These are phyloP conservation scores for Nemophila menziesii DNA, from an alignment of 257 asterid genomes.

Conservation along the genomic window DNA sequence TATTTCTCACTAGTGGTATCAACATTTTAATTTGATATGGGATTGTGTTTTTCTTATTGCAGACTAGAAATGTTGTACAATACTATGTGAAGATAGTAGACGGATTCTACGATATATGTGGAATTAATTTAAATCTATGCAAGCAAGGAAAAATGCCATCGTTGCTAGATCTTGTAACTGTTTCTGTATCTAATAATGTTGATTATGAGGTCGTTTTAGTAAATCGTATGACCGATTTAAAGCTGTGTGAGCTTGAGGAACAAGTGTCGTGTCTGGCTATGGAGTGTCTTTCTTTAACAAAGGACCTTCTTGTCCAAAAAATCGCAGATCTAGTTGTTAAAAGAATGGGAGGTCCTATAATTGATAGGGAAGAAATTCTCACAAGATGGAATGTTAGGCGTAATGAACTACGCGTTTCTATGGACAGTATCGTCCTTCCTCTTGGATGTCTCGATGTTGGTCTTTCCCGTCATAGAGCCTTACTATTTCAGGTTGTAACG, in stretches of 20 bases:
- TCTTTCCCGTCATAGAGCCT: slow-evolving; percentile 95
- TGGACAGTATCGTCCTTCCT: slow-evolving; percentile 53
- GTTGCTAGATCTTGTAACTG: slow-evolving; percentile 56
- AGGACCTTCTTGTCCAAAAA: slow-evolving; percentile 54
- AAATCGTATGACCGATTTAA: slow-evolving; percentile 54
- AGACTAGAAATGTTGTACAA: slow-evolving; percentile 76
- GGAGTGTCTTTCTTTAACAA: slow-evolving; percentile 41
- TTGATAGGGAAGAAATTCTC: slow-evolving; percentile 79
- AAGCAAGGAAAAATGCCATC: slow-evolving; percentile 67
- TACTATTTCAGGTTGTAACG: slow-evolving; percentile 78
- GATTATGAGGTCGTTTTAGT: slow-evolving; percentile 75
- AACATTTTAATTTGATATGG: background rate
- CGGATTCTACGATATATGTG: slow-evolving; percentile 89
- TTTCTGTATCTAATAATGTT: slow-evolving; percentile 41
- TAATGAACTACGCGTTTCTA: slow-evolving; percentile 37
- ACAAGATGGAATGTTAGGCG: slow-evolving; percentile 74
- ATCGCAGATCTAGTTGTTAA: slow-evolving; percentile 70
- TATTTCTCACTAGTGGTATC: background rate
- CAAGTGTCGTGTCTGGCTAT: slow-evolving; percentile 44
- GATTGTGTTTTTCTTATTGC: slow-evolving; percentile 27
- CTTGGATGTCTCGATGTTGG: slow-evolving; percentile 93
- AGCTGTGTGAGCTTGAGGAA: slow-evolving; percentile 74
- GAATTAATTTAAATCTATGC: slow-evolving; percentile 44
- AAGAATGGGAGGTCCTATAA: slow-evolving; percentile 91
- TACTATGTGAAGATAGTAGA: slow-evolving; percentile 81